These are phyloP conservation scores for Phylloporus sp. DNA, from an alignment of 768 basidiomycete genomes.

Conservation along the genomic window DNA sequence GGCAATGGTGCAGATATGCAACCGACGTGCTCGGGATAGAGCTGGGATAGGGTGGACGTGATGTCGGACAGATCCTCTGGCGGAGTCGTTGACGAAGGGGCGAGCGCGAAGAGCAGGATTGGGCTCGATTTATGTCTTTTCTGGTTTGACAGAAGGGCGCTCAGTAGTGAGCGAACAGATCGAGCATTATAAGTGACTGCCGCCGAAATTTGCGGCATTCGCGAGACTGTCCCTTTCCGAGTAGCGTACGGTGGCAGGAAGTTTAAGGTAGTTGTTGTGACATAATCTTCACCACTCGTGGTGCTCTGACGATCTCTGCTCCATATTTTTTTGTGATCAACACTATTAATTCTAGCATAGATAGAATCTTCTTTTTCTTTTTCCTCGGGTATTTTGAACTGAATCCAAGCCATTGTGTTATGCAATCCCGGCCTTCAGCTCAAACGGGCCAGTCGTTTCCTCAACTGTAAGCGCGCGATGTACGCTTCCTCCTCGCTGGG, in stretches of 20 bases:
- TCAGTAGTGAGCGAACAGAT: conserved; percentile 18
- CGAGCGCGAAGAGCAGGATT: conserved; percentile 22
- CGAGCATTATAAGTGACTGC: conserved; percentile 15
- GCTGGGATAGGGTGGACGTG: conserved; percentile 36
- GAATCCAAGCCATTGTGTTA: not conserved
- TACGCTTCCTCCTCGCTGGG: conserved; percentile 41
- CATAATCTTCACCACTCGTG: too few relatives aligned
- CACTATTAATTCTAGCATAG: too few relatives aligned
- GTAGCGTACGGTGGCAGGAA: too few relatives aligned
- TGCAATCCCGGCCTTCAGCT: conserved; percentile 9
- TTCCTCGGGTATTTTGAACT: too few relatives aligned
- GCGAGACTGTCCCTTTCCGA: too few relatives aligned
- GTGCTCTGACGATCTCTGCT: too few relatives aligned
- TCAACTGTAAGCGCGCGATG: conserved; percentile 5
- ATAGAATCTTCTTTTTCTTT: too few relatives aligned
- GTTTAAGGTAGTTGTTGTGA: too few relatives aligned
- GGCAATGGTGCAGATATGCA: conserved; percentile 56
- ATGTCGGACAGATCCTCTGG: conserved; percentile 33
- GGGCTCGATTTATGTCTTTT: not conserved
- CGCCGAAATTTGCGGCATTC: conserved; percentile 13
- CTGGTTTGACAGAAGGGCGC: conserved; percentile 6
- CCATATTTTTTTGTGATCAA: too few relatives aligned
- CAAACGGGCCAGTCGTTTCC: conserved; percentile 16
- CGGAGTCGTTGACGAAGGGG: conserved; percentile 22
- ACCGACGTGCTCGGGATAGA: conserved; percentile 45